Evolutionary conservation across 352 stramenopile genomes (phyloP), one percentile per base, ranked within the genome.

Genomic region (Phytopythium litorale): DNA sequence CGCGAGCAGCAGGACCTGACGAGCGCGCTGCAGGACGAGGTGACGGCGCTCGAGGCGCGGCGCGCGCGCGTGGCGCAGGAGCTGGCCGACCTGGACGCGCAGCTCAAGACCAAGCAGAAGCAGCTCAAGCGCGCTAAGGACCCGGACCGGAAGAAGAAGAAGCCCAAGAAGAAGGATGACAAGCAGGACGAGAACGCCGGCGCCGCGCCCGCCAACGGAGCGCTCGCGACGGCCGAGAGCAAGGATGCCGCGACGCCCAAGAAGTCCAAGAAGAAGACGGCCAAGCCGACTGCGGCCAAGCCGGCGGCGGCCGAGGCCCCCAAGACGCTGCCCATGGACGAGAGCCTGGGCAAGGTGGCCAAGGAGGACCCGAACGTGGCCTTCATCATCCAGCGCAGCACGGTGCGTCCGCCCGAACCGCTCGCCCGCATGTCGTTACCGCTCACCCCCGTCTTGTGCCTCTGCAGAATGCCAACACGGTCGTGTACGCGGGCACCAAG

Each of bases 321-420:
- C 35, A 78, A 66, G 55, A 55, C 65, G 48, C 64, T 91, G 42
- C 81, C 81, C 3, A 87, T 87, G 78, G 83, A 91, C 67, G 70
- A 86, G 45, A 70, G 88, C 23, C 69, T 94, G 15, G 56, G 66
- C 45, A 89, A 84, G 61, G 78, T 94, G 50, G 71, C 73, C 16
- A 87, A 88, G 46, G 73, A 83, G 23, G 86, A 94, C 53, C 80
- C 81, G 9, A 81, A 92, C 58, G 81, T 91, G 38, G 81, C 80
- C 11, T 92, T 94, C 51, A 92, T 94, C 60, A 94, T 94, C 68
- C 86, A 94, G 65, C 86, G 86, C 52, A 93, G 84, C 73, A 92
- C 83, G 65, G 84, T 93, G 54, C 58, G 53, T 33, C 3, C 51
- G 23, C 12, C 25, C 5, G n/a, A 7, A 35, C 48, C 11, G 37